Evolutionary conservation across 176 grass and related monocot species (phyloP).

Genomic region (Elaeis guineensis): DNA sequence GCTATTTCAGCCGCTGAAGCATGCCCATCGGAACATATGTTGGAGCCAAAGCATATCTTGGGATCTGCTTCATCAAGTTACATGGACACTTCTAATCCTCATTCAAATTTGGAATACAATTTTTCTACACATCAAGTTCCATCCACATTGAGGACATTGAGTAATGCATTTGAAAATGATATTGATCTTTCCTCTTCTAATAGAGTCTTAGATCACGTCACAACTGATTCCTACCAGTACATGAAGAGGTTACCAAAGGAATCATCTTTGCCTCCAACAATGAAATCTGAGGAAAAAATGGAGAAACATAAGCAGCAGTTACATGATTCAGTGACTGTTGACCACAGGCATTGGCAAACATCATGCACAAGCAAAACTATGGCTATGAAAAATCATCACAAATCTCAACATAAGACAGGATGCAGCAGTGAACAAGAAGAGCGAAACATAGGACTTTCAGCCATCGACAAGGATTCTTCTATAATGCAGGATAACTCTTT

Average conservation of each 20-base stretch:
- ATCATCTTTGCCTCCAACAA: constrained; percentile 13
- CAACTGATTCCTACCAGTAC: neutral
- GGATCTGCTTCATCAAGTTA: constrained; percentile 50
- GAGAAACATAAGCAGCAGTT: constrained; percentile 19
- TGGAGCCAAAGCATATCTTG: constrained; percentile 39
- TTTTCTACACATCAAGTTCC: constrained; percentile 38
- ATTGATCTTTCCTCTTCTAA: neutral
- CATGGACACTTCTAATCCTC: constrained; percentile 44
- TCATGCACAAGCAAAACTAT: constrained; percentile 27
- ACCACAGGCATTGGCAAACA: constrained; percentile 30
- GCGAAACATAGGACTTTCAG: constrained; percentile 24
- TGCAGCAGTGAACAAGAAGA: constrained; percentile 18
- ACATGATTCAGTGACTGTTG: constrained; percentile 10
- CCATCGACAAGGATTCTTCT: constrained; percentile 35
- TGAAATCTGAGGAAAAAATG: constrained; percentile 33
- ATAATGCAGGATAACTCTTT: constrained; percentile 43
- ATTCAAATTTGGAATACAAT: constrained; percentile 29
- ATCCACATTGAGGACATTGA: constrained; percentile 22
- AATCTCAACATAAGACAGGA: constrained; percentile 24
- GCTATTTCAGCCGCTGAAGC: constrained; percentile 34
- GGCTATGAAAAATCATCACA: constrained; percentile 29
- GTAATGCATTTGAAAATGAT: constrained; percentile 1
- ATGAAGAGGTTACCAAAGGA: neutral
- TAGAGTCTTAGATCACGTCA: neutral
- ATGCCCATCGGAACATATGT: constrained; percentile 25